These are phyloP conservation scores for Citrullus colocynthis DNA, from an alignment of 306 rosid species.

Conservation along the genomic window DNA sequence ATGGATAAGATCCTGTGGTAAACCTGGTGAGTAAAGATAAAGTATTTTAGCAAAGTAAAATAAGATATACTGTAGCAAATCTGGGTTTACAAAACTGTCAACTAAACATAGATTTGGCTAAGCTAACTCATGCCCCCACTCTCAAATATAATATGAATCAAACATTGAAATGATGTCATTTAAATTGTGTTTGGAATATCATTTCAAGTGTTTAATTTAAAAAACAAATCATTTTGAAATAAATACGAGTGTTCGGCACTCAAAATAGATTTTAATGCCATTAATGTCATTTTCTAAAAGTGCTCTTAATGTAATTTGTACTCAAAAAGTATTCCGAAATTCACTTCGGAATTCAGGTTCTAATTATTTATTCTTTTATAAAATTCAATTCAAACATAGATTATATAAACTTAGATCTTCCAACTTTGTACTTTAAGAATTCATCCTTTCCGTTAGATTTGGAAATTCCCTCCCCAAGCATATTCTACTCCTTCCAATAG, in stretches of 20 bases:
- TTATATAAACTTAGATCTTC: not conserved
- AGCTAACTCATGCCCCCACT: too few species aligned
- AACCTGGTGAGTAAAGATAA: not conserved
- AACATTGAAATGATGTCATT: not conserved
- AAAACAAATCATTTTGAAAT: too few species aligned
- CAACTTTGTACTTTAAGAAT: not conserved
- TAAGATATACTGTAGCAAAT: not conserved
- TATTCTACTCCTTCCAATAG: not conserved
- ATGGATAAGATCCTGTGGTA: not conserved
- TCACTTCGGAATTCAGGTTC: not conserved
- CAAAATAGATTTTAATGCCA: too few species aligned
- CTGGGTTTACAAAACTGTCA: not conserved
- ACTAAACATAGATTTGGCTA: not conserved
- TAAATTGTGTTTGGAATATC: too few species aligned
- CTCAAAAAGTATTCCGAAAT: not conserved
- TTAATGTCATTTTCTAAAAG: not conserved
- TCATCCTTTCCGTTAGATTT: not conserved
- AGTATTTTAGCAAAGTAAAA: not conserved
- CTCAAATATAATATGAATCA: not conserved
- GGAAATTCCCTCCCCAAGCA: not conserved
- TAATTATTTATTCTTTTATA: not conserved
- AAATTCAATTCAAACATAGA: not conserved
- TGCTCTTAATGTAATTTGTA: not conserved
- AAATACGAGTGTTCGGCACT: too few species aligned
- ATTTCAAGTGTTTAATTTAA: too few species aligned